Percentiles rank a stretch among this genome's conserved stretches.
phyloP scores from a whole-genome alignment of 805 yeast genomes.

The Metschnikowia continentalis region DNA sequence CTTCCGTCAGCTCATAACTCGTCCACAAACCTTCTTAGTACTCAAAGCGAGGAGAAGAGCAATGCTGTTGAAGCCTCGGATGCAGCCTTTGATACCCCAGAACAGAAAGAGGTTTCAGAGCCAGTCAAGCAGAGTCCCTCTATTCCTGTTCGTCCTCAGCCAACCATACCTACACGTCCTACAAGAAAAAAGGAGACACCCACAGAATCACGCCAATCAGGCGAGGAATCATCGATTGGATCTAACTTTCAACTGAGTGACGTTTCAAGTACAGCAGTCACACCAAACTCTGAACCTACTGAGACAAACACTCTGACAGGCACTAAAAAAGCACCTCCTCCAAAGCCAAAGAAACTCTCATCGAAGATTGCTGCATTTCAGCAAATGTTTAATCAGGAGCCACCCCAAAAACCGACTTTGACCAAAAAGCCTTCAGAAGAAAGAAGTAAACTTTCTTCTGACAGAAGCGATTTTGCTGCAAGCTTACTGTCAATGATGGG shows the following conservation, averaged over 20 bases:
- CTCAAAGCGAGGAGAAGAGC: no score
- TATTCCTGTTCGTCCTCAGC: constrained; percentile 2
- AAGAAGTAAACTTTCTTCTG: constrained; percentile 27
- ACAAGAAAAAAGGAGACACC: neutral
- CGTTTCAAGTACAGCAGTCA: neutral
- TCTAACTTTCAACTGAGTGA: neutral
- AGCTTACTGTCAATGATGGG: constrained; percentile 58
- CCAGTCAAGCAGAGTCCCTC: neutral
- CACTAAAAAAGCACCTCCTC: constrained; percentile 45
- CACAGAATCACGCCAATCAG: neutral
- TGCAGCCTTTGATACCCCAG: neutral
- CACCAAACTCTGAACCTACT: no score
- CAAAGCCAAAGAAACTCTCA: constrained; percentile 73
- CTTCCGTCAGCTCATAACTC: neutral
- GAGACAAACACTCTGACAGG: neutral
- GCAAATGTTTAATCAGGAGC: constrained; percentile 53
- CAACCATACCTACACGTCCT: constrained; percentile 9
- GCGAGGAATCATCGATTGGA: neutral
- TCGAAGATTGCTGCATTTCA: constrained; percentile 80
- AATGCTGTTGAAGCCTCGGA: neutral
- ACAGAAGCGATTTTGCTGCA: constrained; percentile 48
- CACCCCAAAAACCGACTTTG: constrained; percentile 10
- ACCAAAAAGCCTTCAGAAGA: constrained; percentile 7
- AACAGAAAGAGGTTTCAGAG: neutral
- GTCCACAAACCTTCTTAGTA: neutral